phyloP scores from a whole-genome alignment of 176 grass and related monocot genomes.

The Aegilops longissima region DNA sequence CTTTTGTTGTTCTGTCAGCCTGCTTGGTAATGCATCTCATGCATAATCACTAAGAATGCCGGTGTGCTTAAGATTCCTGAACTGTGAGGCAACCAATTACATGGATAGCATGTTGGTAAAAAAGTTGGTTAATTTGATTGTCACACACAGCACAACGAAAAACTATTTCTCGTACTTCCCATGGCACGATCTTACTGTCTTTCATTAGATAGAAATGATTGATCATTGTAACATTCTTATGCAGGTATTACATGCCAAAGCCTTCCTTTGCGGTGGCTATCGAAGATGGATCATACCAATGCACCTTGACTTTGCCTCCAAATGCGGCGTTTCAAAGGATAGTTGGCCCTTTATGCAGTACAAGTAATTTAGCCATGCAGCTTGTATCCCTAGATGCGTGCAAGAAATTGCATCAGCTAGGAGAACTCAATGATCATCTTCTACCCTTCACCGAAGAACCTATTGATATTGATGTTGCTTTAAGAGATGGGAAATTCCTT shows the following conservation, averaged over 20 bases:
- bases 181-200: slow-evolving; percentile 1
- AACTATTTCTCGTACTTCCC: background rate
- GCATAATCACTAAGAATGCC: background rate
- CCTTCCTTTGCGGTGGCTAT: slow-evolving; percentile 49
- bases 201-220: slow-evolving; percentile 5
- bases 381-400: slow-evolving; percentile 87
- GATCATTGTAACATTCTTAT: slow-evolving; percentile 7
- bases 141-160: background rate
- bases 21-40: slow-evolving; percentile 12
- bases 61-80: background rate
- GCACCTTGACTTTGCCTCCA: slow-evolving; percentile 72
- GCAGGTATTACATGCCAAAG: slow-evolving; percentile 73
- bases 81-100: background rate
- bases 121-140: slow-evolving; percentile 24
- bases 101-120: background rate
- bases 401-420: slow-evolving; percentile 84
- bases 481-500: slow-evolving; percentile 29
- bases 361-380: slow-evolving; percentile 68
- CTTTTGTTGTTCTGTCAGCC: background rate
- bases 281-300: slow-evolving; percentile 52
- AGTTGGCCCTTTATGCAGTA: slow-evolving; percentile 66
- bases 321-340: slow-evolving; percentile 81
- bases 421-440: slow-evolving; percentile 73
- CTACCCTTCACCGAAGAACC: slow-evolving; percentile 53
- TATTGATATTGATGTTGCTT: slow-evolving; percentile 26